Evolutionary conservation across 1,284 basidiomycete species (phyloP).

Genomic region (Cryptococcus jaspeensis): DNA sequence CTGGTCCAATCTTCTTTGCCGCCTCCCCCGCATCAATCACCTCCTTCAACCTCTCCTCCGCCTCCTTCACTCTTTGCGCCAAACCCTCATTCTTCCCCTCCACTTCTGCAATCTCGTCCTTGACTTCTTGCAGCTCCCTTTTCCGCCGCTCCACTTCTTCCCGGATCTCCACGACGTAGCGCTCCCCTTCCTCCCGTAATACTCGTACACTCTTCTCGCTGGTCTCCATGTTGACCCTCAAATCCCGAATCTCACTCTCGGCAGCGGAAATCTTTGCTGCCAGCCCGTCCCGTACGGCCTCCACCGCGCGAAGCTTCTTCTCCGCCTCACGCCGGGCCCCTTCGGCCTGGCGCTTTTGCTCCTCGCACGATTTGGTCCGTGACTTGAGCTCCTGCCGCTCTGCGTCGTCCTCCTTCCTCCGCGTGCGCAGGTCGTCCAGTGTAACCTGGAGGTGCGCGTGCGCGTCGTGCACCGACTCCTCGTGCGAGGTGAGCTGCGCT

Average conservation of each 20-base stretch:
- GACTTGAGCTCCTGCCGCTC: conserved; percentile 73
- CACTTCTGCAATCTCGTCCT: conserved; percentile 34
- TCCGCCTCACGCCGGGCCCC: conserved; percentile 76
- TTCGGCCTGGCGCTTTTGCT: conserved; percentile 80
- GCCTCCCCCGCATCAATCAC: conserved; percentile 33
- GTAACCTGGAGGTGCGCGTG: conserved; percentile 68
- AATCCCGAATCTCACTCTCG: conserved; percentile 64
- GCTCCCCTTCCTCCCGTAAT: conserved; percentile 59
- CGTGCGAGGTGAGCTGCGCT: conserved; percentile 70
- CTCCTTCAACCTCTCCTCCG: conserved; percentile 42
- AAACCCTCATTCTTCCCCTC: conserved; percentile 38
- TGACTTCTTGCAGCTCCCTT: conserved; percentile 45
- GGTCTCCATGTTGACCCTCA: conserved; percentile 59
- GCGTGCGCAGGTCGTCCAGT: conserved; percentile 69
- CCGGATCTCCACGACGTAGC: conserved; percentile 36
- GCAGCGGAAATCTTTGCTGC: conserved; percentile 65
- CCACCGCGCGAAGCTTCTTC: conserved; percentile 73
- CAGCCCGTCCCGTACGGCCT: conserved; percentile 65
- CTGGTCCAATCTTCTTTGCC: conserved; percentile 40
- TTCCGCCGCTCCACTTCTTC: conserved; percentile 64
- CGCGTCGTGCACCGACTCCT: conserved; percentile 61
- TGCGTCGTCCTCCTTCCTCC: conserved; percentile 79
- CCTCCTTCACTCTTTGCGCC: conserved; percentile 34
- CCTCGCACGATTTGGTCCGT: conserved; percentile 79
- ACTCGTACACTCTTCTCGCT: conserved; percentile 46